Base-by-base conservation (phyloP, 768 basidiomycete species). In the Dioszegia hungarica region DNA sequence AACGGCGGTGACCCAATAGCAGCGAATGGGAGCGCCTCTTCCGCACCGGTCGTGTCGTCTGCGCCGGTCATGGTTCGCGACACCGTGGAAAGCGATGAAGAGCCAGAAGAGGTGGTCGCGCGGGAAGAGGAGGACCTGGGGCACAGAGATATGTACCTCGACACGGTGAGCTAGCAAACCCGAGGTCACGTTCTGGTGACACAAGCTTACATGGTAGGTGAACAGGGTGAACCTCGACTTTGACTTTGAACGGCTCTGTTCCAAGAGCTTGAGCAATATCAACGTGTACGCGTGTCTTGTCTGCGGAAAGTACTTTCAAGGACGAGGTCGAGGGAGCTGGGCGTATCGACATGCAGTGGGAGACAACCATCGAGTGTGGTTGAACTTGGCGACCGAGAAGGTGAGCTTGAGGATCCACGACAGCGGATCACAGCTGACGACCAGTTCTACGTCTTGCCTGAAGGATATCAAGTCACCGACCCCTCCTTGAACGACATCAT, bases 221-320 rank as follows among this genome's bases (percentile, higher is more conserved):
- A 91, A 95, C 75, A 83, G 95, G 60, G 84, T 82, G 44, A 81
- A 85, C 41, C 84, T 99, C 56, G 95, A 99, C 77, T 99, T 99
- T 78, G 95, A 99, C 78, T 99, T 99, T 68, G 95, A 99, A 79
- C 92, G 94, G 81, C 84, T 98, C 25, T 99, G 95, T 81, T 97
- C 94, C 9, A 90, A 98, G 49, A 95, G 90, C 33, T 81, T 90
- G 53, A 88, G 89, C 38, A 94, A 98, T 77, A 92, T 95, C 81
- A 95, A 99, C 77, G 88, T 88, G 61, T 99, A 99, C 72, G 91
- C 90, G 31, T 99, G 95, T 74, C 84, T 99, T 51, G 93, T 98
- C 15, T 93, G 90, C 74, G 95, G 95, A 54, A 98, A 95, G 79
- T 99, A 97, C 76, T 98, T 95, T 73, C 94, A 98, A 81, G 95